These are phyloP conservation scores for Pholiota microspora DNA, from an alignment of 768 basidiomycete genomes.

Conservation along the genomic window DNA sequence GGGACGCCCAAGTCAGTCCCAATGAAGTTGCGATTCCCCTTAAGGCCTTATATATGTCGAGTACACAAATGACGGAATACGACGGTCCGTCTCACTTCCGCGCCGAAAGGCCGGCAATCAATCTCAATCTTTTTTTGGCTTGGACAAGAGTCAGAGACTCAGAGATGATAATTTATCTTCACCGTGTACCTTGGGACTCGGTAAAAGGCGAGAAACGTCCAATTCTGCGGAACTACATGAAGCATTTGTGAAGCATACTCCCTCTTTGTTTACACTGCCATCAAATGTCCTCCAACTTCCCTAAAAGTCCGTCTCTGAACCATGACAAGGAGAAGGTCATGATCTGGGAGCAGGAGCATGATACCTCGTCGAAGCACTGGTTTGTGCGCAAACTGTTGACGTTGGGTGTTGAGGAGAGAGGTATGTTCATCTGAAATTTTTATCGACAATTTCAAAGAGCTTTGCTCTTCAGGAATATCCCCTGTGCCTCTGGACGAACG, in stretches of 20 bases:
- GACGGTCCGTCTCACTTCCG: neutral
- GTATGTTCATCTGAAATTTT: neutral
- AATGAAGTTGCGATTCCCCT: no score
- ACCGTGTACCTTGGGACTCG: neutral
- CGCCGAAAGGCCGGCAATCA: neutral
- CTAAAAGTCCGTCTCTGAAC: neutral
- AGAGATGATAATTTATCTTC: no score
- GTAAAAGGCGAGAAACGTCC: neutral
- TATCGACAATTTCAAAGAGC: neutral
- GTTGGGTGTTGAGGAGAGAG: slow-evolving; percentile 10
- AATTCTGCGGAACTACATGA: neutral
- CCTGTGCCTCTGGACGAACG: slow-evolving; percentile 58
- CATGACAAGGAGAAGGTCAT: neutral
- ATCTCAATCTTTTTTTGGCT: neutral
- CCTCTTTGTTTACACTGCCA: neutral
- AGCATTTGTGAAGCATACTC: neutral
- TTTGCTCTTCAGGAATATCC: slow-evolving; percentile 56
- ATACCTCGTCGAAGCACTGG: neutral
- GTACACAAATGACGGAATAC: neutral
- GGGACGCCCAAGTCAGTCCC: no score
- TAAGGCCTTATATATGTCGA: no score
- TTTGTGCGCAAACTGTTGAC: slow-evolving; percentile 8
- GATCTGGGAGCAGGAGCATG: neutral
- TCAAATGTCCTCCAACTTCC: neutral
- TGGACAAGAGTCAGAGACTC: neutral